Conservation (phyloP, 2,329 filamentous ascomycete species). For the Hansfordia pulvinata region DNA sequence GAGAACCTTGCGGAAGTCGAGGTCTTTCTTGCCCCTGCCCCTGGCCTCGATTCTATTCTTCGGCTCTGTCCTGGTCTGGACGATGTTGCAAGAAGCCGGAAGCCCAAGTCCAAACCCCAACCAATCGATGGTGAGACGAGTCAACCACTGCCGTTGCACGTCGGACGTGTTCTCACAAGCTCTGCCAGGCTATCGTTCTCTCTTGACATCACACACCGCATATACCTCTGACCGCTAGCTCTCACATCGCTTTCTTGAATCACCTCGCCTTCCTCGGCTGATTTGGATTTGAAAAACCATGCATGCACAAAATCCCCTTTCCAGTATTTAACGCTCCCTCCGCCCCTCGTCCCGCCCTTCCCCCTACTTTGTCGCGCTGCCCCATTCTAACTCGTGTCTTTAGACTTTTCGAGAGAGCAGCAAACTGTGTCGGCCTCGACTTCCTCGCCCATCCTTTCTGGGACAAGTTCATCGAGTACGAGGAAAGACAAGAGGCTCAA, state of each 20-base stretch:
- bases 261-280: constrained; percentile 16
- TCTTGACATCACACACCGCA: no score
- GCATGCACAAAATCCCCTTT: constrained; percentile 38
- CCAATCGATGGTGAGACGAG: constrained; percentile 63
- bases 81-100: no score
- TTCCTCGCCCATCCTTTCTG: constrained; percentile 93
- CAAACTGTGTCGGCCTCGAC: constrained; percentile 74
- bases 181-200: constrained; percentile 45
- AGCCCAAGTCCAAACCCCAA: no score
- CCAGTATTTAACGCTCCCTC: constrained; percentile 43
- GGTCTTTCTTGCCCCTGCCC: constrained; percentile 23
- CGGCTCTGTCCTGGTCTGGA: no score
- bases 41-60: no score
- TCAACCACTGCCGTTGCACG: constrained; percentile 41
- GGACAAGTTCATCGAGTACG: constrained; percentile 98
- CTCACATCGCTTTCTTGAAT: constrained; percentile 27
- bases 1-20: constrained; percentile 16
- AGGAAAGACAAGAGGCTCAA: constrained; percentile 74
- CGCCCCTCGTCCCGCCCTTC: constrained; percentile 10
- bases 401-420: constrained; percentile 88
- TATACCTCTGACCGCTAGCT: constrained; percentile 21
- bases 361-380: constrained; percentile 7
- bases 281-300: constrained; percentile 33
- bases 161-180: constrained; percentile 53
- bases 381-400: constrained; percentile 14